Base-by-base conservation (phyloP, 768 basidiomycete genomes). In the Gautieria morchelliformis region DNA sequence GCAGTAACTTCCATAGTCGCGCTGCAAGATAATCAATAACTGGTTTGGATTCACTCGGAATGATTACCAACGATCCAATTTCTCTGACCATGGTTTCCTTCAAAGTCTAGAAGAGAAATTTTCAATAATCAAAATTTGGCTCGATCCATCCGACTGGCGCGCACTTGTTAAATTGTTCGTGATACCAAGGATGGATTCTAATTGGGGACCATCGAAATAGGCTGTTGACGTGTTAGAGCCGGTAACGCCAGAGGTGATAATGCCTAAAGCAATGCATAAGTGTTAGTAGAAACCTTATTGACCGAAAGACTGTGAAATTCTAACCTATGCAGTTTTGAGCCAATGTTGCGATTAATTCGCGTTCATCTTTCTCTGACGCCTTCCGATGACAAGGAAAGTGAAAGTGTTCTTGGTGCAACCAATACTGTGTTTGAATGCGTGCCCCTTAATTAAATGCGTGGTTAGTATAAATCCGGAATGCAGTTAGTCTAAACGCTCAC, bases 361-460 rank as follows among this genome's bases (percentile, higher is more conserved):
- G 65, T 52, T 27, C 61, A 61, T 6, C 66, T 63, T 6, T 82
- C 62, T 3, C 70, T 65, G 17, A 66, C 63, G 35, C 14, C 24
- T 52, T 22, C 5, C 32, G n/a, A 61, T 85, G 84, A 68, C 78
- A 79, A 0, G 81, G 82, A 64, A 82, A 85, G n/a, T n/a, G n/a
- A n/a, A n/a, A n/a, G 59, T 72, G 77, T 61, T 85, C 83, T n/a
- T 82, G 67, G 59, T 87, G 85, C 1, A 63, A 62, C 85, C 84
- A 86, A 58, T 81, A 86, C 11, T 80, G 66, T 27, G 74, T 73
- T 22, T 52, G 51, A 2, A 52, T 17, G 35, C 40, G 24, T 7
- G 40, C n/a, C 9, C 51, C 51, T 52, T 20, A 32, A 35, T 5
- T 4, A 22, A 39, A 35, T 3, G 5, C 4, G 7, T 37, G 30